phyloP scores from a whole-genome alignment of 805 yeast species.

The Starmerella ratchasimensis region DNA sequence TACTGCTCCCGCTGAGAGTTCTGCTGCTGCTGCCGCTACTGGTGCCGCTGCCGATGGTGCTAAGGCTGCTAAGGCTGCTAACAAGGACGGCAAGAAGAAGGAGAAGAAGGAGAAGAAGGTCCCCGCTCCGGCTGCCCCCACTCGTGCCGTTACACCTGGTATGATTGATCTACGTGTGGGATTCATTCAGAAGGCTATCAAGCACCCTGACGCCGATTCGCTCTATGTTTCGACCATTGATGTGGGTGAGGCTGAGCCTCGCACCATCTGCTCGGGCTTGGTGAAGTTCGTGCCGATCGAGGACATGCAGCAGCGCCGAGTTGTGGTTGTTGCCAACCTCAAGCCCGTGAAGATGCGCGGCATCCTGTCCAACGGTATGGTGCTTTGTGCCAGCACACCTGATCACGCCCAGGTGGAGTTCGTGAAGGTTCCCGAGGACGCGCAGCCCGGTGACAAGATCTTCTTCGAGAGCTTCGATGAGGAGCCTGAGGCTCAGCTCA shows the following conservation, averaged over 20 bases:
- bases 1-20: constrained; percentile 16
- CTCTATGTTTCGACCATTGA: constrained; percentile 93
- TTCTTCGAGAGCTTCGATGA: constrained; percentile 87
- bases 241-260: constrained; percentile 92
- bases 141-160: constrained; percentile 39
- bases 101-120: constrained; percentile 41
- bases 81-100: constrained; percentile 24
- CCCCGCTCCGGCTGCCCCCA: constrained; percentile 39
- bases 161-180: constrained; percentile 91
- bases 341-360: constrained; percentile 99
- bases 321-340: constrained; percentile 84
- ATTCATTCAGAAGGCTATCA: constrained; percentile 86
- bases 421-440: constrained; percentile 84
- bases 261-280: constrained; percentile 96
- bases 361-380: constrained; percentile 91
- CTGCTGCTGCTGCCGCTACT: constrained; percentile 32
- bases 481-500: constrained; percentile 78
- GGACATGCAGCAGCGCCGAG: constrained; percentile 88
- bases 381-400: constrained; percentile 61
- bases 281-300: constrained; percentile 81
- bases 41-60: constrained; percentile 19
- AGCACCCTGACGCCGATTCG: constrained; percentile 96
- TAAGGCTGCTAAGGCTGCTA: constrained; percentile 8
- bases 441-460: constrained; percentile 90
- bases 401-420: constrained; percentile 66